These are phyloP conservation scores for Discostella stelligera DNA, from an alignment of 352 stramenopile species.

Conservation along the genomic window DNA sequence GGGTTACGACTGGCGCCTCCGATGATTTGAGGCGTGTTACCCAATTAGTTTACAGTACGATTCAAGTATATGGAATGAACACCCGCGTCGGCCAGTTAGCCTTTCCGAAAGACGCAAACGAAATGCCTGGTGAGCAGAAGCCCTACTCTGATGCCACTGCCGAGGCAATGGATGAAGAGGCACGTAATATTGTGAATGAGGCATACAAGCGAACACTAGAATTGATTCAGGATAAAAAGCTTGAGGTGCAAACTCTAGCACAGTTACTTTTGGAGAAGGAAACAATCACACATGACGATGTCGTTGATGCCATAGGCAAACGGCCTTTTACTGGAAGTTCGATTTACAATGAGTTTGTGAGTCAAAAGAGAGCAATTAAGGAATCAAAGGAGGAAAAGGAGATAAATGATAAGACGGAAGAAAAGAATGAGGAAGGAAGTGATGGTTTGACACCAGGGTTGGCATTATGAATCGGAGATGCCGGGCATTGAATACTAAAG, in stretches of 20 bases:
- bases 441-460: slow-evolving; percentile 37
- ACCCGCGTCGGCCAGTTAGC: slow-evolving; percentile 93
- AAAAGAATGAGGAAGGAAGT: slow-evolving; percentile 42
- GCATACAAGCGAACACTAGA: slow-evolving; percentile 95
- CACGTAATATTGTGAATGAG: slow-evolving; percentile 93
- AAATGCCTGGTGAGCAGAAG: slow-evolving; percentile 85
- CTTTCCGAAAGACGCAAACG: slow-evolving; percentile 88
- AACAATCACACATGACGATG: slow-evolving; percentile 99
- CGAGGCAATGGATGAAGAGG: slow-evolving; percentile 98
- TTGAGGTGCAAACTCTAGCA: slow-evolving; percentile 90
- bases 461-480: slow-evolving; percentile 22
- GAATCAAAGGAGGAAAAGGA: slow-evolving; percentile 31
- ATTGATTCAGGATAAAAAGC: slow-evolving; percentile 92
- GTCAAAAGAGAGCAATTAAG: slow-evolving; percentile 43
- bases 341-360: slow-evolving; percentile 94
- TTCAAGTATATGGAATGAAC: slow-evolving; percentile 99
- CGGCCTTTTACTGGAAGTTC: slow-evolving; percentile 92
- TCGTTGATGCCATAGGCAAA: slow-evolving; percentile 91
- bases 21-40: slow-evolving; percentile 88
- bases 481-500: not conserved
- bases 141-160: slow-evolving; percentile 98
- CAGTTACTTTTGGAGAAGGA: slow-evolving; percentile 96
- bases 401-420: slow-evolving; percentile 13
- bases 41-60: slow-evolving; percentile 97
- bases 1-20: slow-evolving; percentile 94